phyloP scores from a whole-genome alignment of 2,329 filamentous ascomycete genomes.

The Dendryphion nanum region DNA sequence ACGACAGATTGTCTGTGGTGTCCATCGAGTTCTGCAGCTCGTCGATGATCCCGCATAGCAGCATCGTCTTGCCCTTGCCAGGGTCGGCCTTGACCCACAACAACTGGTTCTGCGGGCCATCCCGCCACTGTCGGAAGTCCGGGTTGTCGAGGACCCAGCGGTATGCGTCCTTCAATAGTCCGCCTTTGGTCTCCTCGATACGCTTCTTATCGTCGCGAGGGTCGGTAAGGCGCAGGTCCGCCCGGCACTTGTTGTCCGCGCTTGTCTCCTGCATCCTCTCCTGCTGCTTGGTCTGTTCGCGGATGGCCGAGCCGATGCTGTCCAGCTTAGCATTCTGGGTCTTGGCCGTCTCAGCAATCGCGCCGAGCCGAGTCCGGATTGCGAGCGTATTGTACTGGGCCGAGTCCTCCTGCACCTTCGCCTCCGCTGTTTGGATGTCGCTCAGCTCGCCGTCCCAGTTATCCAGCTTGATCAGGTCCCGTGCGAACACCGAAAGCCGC shows the following conservation, averaged over 20 bases:
- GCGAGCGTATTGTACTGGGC: too few relatives aligned
- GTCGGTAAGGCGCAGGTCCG: conserved; percentile 8
- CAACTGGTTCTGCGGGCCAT: conserved; percentile 15
- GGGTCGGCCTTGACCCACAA: conserved; percentile 34
- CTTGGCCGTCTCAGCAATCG: too few relatives aligned
- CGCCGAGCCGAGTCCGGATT: too few relatives aligned
- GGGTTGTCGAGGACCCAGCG: conserved; percentile 32
- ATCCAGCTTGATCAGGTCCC: too few relatives aligned
- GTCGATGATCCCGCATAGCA: conserved; percentile 23
- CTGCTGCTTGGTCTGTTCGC: too few relatives aligned
- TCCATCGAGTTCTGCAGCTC: conserved; percentile 17
- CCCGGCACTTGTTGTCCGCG: conserved; percentile 3
- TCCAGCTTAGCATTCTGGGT: too few relatives aligned
- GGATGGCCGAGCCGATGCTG: too few relatives aligned
- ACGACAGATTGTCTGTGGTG: conserved; percentile 9
- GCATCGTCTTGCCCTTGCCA: conserved; percentile 34
- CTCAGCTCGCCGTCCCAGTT: too few relatives aligned
- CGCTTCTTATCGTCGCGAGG: conserved; percentile 7
- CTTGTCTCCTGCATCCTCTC: too few relatives aligned
- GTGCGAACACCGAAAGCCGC: too few relatives aligned
- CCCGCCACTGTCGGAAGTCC: conserved; percentile 25
- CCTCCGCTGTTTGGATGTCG: too few relatives aligned
- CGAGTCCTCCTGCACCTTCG: too few relatives aligned
- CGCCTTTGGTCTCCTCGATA: conserved; percentile 14
- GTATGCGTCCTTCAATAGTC: conserved; percentile 28